Percentiles rank a stretch among this genome's conserved stretches.
Conservation (phyloP, 2,329 filamentous ascomycete genomes). For the Trematosphaeria pertusa region DNA sequence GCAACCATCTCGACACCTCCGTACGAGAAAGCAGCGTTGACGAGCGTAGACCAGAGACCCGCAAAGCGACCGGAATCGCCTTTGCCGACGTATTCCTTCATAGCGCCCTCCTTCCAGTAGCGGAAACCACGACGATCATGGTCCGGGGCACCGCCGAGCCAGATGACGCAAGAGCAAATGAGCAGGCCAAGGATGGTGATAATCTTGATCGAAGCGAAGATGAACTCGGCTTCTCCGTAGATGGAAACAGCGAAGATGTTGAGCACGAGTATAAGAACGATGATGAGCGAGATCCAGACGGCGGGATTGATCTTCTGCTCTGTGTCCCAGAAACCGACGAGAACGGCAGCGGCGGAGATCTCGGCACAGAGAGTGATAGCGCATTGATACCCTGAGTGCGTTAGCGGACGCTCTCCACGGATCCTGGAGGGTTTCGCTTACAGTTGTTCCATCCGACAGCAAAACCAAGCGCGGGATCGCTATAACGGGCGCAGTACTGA, state of each 20-base stretch:
- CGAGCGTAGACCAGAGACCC: constrained; percentile 62
- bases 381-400: constrained; percentile 40
- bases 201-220: constrained; percentile 59
- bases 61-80: constrained; percentile 69
- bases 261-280: constrained; percentile 40
- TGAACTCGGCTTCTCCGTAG: constrained; percentile 56
- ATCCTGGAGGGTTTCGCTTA: constrained; percentile 6
- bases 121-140: constrained; percentile 61
- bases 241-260: constrained; percentile 47
- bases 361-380: constrained; percentile 46
- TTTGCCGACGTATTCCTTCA: constrained; percentile 56
- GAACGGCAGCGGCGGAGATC: constrained; percentile 43
- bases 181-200: constrained; percentile 45
- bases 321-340: constrained; percentile 44
- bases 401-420: constrained; percentile 17
- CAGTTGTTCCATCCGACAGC: constrained; percentile 39
- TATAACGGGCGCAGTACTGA: constrained; percentile 48
- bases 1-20: constrained; percentile 47
- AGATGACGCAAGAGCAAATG: constrained; percentile 39
- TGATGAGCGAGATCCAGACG: constrained; percentile 46
- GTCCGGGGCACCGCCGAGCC: constrained; percentile 45
- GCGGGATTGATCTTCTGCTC: constrained; percentile 36
- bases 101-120: constrained; percentile 72
- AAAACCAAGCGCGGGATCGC: constrained; percentile 55
- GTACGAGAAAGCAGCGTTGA: constrained; percentile 58